phyloP scores from a whole-genome alignment of 805 yeast species.

The Ogataea nakhonphanomensis region DNA sequence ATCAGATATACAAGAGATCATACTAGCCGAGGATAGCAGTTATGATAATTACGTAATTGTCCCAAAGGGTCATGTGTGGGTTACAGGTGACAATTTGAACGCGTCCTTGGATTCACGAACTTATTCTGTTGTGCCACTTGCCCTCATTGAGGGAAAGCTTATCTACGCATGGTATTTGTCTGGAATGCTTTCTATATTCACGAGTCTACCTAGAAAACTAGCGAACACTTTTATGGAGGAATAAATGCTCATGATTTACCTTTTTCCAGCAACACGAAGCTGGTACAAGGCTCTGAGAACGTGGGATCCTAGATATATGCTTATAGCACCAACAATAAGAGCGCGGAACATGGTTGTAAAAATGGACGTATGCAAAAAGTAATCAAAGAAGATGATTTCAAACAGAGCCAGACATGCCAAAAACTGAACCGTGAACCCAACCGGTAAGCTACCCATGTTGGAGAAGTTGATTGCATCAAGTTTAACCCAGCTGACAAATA shows the following conservation, averaged over 20 bases:
- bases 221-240: conserved; percentile 47
- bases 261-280: conserved; percentile 28
- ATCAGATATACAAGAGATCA: conserved; percentile 17
- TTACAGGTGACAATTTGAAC: conserved; percentile 89
- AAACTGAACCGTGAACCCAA: conserved; percentile 41
- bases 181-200: conserved; percentile 27
- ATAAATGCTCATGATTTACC: conserved; percentile 10
- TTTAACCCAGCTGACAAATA: conserved; percentile 41
- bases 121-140: conserved; percentile 89
- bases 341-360: conserved; percentile 53
- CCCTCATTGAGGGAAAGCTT: conserved; percentile 80
- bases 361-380: conserved; percentile 57
- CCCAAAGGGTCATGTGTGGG: conserved; percentile 96
- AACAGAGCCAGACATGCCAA: conserved; percentile 44
- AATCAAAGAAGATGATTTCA: conserved; percentile 53
- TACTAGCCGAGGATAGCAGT: conserved; percentile 15
- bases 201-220: conserved; percentile 51
- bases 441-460: conserved; percentile 33
- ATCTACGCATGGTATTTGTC: conserved; percentile 62
- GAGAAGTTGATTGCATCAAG: conserved; percentile 36
- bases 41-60: conserved; percentile 61
- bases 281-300: conserved; percentile 44
- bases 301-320: conserved; percentile 61
- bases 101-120: conserved; percentile 87
- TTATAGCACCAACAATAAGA: conserved; percentile 47